phyloP scores from a whole-genome alignment of 78 protist genomes.

The Cavenderia fasciculata region DNA sequence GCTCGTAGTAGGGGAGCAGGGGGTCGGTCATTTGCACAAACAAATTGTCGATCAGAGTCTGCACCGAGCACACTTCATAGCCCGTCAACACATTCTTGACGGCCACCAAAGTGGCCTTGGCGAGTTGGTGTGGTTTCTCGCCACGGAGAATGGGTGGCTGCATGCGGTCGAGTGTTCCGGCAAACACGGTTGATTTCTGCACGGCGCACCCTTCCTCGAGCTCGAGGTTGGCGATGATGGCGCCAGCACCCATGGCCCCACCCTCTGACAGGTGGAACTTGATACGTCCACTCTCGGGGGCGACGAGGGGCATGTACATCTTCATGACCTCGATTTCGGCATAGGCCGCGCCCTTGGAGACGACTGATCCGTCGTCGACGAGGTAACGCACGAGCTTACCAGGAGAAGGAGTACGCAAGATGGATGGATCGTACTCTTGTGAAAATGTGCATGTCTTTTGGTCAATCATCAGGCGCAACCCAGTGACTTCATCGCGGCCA shows the following conservation, averaged over 20 bases:
- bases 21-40: conserved; percentile 62
- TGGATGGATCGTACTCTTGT: conserved; percentile 94
- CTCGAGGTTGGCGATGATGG: conserved; percentile 90
- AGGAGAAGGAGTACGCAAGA: conserved; percentile 86
- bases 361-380: conserved; percentile 89
- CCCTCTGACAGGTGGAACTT: conserved; percentile 80
- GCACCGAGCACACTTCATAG: conserved; percentile 10
- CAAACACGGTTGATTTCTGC: conserved; percentile 32
- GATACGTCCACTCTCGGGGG: conserved; percentile 85
- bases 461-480: conserved; percentile 86
- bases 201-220: conserved; percentile 64
- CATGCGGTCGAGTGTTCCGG: conserved; percentile 26
- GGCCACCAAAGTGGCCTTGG: conserved; percentile 8
- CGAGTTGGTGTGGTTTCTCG: conserved; percentile 74
- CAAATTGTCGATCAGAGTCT: conserved; percentile 3
- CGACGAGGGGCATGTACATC: conserved; percentile 93
- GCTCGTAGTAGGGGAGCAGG: conserved; percentile 66
- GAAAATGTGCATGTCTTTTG: conserved; percentile 85
- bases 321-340: conserved; percentile 98
- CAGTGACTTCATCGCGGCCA: conserved; percentile 76
- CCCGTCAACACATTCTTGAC: conserved; percentile 63
- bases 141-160: conserved; percentile 60
- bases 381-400: conserved; percentile 95
- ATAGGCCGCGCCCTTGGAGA: conserved; percentile 82
- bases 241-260: conserved; percentile 89